These are phyloP conservation scores for Fusarium palustre DNA, from an alignment of 2,329 filamentous ascomycete genomes.

Conservation along the genomic window DNA sequence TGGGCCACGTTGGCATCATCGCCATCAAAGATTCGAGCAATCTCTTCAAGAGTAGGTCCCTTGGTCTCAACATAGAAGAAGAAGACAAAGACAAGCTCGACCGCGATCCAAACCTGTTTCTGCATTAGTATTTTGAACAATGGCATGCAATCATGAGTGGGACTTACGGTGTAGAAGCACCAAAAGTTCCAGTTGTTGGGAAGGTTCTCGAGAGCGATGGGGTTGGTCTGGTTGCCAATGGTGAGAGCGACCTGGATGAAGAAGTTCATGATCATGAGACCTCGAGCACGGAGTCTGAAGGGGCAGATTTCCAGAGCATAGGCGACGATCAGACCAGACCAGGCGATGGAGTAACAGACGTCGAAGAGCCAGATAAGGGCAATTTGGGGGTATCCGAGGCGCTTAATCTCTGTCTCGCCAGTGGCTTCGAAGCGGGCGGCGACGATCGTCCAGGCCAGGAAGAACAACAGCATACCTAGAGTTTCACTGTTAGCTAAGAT, in stretches of 20 bases:
- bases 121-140: neutral
- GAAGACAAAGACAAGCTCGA: constrained; percentile 70
- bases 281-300: constrained; percentile 68
- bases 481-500: neutral
- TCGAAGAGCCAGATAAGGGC: constrained; percentile 71
- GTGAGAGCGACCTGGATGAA: constrained; percentile 71
- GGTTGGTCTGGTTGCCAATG: constrained; percentile 72
- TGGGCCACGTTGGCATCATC: constrained; percentile 58
- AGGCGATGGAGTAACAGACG: constrained; percentile 70
- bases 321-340: constrained; percentile 67
- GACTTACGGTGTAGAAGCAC: constrained; percentile 68
- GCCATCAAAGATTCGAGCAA: constrained; percentile 76
- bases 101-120: constrained; percentile 20
- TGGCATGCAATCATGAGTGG: fast-evolving
- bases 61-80: constrained; percentile 78
- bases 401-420: constrained; percentile 10
- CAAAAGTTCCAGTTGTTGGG: constrained; percentile 73
- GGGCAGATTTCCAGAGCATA: constrained; percentile 71
- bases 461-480: constrained; percentile 55
- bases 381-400: constrained; percentile 65
- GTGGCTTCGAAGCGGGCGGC: constrained; percentile 23
- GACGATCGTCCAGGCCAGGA: constrained; percentile 22
- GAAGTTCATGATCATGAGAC: constrained; percentile 73
- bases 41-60: constrained; percentile 72
- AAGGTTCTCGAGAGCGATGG: constrained; percentile 70